Evolutionary conservation across 2,329 filamentous ascomycete species (phyloP).

Genomic region (Colletotrichum spaethianum): DNA sequence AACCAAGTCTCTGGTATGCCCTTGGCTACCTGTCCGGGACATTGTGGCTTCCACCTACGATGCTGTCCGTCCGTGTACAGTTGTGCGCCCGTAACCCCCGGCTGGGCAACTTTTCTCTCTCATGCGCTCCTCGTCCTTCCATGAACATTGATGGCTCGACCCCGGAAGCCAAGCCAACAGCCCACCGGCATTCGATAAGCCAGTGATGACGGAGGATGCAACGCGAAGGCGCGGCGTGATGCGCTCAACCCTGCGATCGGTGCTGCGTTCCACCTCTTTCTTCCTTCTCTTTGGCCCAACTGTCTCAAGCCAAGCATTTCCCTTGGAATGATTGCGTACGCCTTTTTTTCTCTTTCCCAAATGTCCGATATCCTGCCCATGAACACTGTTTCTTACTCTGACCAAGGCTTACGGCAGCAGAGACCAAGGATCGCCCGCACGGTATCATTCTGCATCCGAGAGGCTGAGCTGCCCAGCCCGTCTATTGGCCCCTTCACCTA

Average conservation of each 20-base stretch:
- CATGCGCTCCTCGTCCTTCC: background rate
- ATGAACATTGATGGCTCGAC: background rate
- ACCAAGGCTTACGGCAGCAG: constrained; percentile 36
- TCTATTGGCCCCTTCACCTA: constrained; percentile 23
- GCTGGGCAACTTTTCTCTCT: background rate
- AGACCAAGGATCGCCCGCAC: constrained; percentile 24
- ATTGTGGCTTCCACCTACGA: background rate
- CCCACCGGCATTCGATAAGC: constrained; percentile 2
- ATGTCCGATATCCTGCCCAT: constrained; percentile 16
- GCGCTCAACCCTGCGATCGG: constrained; percentile 31
- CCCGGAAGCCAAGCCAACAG: constrained; percentile 5
- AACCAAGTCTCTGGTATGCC: background rate
- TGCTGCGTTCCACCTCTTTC: constrained; percentile 25
- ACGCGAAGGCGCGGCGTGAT: constrained; percentile 18
- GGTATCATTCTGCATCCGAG: constrained; percentile 28
- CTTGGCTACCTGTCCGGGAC: background rate
- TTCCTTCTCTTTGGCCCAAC: constrained; percentile 13
- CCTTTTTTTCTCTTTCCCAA: constrained; percentile 14
- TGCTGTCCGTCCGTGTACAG: background rate
- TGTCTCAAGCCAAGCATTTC: constrained; percentile 30
- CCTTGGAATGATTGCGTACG: constrained; percentile 37
- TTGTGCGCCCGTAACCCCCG: background rate
- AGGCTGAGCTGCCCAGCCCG: constrained; percentile 32
- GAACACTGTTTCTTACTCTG: constrained; percentile 26
- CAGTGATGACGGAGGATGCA: constrained; percentile 4